Evolutionary conservation across 176 grass and related monocot species (phyloP).

Genomic region (Triticum dicoccoides): DNA sequence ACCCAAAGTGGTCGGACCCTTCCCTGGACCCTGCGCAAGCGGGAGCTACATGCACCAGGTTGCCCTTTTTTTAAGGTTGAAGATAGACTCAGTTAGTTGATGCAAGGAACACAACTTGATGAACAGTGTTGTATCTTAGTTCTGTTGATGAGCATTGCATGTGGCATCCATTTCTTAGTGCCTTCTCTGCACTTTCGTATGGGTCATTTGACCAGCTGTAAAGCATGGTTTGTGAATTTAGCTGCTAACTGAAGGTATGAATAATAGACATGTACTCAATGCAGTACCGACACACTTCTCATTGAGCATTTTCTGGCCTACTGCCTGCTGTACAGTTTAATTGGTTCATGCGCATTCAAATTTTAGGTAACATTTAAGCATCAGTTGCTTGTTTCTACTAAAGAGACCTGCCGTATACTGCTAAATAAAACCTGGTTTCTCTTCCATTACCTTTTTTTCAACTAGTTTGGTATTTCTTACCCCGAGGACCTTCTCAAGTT

Average conservation of each 20-base stretch:
- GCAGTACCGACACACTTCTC: background rate
- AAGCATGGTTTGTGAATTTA: background rate
- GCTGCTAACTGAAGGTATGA: background rate
- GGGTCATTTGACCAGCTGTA: background rate
- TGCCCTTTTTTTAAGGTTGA: background rate
- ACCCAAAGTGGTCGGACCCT: no score
- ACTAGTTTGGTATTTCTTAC: background rate
- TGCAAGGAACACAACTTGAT: background rate
- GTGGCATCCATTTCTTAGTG: background rate
- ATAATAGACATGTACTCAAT: background rate
- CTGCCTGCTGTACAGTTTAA: background rate
- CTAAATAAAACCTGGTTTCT: background rate
- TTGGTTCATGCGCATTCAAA: background rate
- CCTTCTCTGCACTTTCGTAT: background rate
- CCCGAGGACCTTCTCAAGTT: background rate
- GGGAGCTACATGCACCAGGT: no score
- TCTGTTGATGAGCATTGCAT: background rate
- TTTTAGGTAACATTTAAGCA: background rate
- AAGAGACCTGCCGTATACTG: background rate
- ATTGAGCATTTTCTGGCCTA: background rate
- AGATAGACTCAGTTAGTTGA: background rate
- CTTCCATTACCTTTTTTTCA: background rate
- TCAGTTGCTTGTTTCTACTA: background rate
- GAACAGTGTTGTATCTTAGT: background rate
- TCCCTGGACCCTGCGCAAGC: no score